These are phyloP conservation scores for Orbilia ellipsospora DNA, from an alignment of 2,329 filamentous ascomycete genomes.

Conservation along the genomic window DNA sequence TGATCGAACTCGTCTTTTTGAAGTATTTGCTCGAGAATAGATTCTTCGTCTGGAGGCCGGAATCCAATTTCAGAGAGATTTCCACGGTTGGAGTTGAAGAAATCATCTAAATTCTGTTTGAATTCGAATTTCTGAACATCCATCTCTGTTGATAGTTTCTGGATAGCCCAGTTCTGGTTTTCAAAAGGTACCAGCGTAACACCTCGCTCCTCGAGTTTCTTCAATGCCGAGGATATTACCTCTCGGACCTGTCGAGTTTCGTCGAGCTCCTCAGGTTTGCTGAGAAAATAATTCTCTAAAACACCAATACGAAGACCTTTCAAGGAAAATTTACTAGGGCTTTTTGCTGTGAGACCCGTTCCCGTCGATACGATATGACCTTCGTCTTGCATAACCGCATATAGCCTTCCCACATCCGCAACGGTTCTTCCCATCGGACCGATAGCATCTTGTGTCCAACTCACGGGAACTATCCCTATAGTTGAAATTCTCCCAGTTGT, in stretches of 20 bases:
- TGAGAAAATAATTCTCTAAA: conserved; percentile 16
- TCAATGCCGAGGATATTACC: conserved; percentile 1
- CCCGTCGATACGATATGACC: not conserved
- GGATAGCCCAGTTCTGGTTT: conserved; percentile 4
- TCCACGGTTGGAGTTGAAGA: conserved; percentile 8
- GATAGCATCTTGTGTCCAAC: conserved; percentile 69
- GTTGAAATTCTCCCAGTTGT: conserved; percentile 68
- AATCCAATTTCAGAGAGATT: conserved; percentile 22
- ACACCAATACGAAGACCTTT: conserved; percentile 19
- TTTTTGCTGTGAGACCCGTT: not conserved
- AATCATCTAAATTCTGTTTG: conserved; percentile 15
- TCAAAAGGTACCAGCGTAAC: conserved; percentile 6
- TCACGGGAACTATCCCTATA: conserved; percentile 69
- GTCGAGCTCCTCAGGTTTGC: not conserved
- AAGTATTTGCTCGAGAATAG: conserved; percentile 16
- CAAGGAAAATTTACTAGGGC: not conserved
- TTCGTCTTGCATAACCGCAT: conserved; percentile 67
- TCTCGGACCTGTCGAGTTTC: conserved; percentile 9
- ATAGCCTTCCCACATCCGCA: conserved; percentile 66
- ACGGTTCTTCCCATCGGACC: conserved; percentile 69
- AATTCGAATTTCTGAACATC: conserved; percentile 31
- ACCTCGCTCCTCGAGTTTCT: not conserved
- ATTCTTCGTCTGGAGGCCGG: not conserved
- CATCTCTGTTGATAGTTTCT: conserved; percentile 4
- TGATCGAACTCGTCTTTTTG: conserved; percentile 6